Conservation (phyloP, 1,139 yeast genomes). For the Kodamaea ohmeri region DNA sequence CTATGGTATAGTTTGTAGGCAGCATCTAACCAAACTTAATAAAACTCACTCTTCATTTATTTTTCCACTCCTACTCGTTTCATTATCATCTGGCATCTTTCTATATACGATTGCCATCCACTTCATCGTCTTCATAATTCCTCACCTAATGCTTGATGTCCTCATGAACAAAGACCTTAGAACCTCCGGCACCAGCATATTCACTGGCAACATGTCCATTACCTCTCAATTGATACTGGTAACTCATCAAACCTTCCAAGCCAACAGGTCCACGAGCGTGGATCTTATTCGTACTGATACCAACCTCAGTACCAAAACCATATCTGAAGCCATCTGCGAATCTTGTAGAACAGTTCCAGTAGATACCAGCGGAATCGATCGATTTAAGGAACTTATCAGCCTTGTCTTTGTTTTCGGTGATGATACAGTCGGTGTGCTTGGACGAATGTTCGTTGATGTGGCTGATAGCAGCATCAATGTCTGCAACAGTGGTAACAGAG, state of each 20-base stretch:
- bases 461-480: conserved; percentile 65
- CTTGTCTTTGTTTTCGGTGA: conserved; percentile 65
- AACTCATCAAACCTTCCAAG: conserved; percentile 90
- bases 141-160: conserved; percentile 35
- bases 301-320: conserved; percentile 98
- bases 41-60: no score
- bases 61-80: conserved; percentile 12
- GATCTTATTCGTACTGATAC: conserved; percentile 92
- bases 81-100: no score
- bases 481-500: conserved; percentile 62
- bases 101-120: no score
- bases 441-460: conserved; percentile 93
- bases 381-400: conserved; percentile 82
- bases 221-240: conserved; percentile 90
- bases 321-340: conserved; percentile 98
- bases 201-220: conserved; percentile 90
- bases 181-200: conserved; percentile 91
- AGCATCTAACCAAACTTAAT: no score
- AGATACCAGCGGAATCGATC: conserved; percentile 95
- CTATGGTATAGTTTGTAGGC: no score
- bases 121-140: no score
- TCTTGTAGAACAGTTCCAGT: conserved; percentile 95
- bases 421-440: conserved; percentile 90
- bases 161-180: conserved; percentile 73
- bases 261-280: conserved; percentile 99